A percentile compares a stretch with the other conserved stretches of the same genome.
Evolutionary conservation across 108 stramenopile genomes (phyloP).

Genomic region (Cyclotella kingstonii): DNA sequence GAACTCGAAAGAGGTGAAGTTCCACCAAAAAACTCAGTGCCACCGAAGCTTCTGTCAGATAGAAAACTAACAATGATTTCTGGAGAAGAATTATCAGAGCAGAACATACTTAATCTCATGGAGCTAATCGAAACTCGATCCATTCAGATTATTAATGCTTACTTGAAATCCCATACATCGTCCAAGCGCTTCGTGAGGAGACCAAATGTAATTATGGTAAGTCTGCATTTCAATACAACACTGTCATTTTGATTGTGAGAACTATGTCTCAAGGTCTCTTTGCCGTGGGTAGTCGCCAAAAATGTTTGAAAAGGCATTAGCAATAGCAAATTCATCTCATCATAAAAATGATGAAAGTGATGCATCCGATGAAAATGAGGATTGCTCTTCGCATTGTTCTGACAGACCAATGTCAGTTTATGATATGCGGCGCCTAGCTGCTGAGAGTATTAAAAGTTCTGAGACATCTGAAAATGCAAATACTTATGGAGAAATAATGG

Average conservation of each 20-base stretch:
- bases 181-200: conserved; percentile 20
- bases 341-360: conserved; percentile 13
- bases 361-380: conserved; percentile 30
- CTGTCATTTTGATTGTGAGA: not conserved
- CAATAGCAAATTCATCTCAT: conserved; percentile 20
- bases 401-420: conserved; percentile 46
- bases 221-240: not conserved
- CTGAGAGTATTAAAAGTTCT: conserved; percentile 12
- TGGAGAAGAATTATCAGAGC: conserved; percentile 61
- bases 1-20: conserved; percentile 33
- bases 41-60: conserved; percentile 28
- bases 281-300: conserved; percentile 19
- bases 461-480: no score
- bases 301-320: conserved; percentile 37
- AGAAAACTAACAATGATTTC: conserved; percentile 47
- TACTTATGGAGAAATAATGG: no score
- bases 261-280: not conserved
- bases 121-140: conserved; percentile 65
- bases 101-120: conserved; percentile 71
- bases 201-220: conserved; percentile 35
- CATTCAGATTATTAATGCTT: conserved; percentile 56
- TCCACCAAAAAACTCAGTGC: conserved; percentile 8
- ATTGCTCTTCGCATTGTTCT: conserved; percentile 27
- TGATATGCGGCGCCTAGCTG: conserved; percentile 43
- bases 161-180: conserved; percentile 8